Evolutionary conservation across 441 rosid species (phyloP).

Genomic region (Lepidium campestre): DNA sequence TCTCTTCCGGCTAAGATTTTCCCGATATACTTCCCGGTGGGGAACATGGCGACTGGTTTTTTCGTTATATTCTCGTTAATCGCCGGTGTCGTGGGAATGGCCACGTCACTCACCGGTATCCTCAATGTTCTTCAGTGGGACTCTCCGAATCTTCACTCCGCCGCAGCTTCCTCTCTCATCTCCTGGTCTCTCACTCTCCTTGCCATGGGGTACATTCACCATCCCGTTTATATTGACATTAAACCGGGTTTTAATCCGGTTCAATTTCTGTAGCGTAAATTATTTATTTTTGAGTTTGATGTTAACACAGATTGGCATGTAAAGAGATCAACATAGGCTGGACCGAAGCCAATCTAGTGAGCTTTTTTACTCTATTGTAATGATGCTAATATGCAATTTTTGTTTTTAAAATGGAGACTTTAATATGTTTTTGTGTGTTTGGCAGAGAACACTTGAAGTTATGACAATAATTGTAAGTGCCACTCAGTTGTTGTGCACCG

Average conservation of each 20-base stretch:
- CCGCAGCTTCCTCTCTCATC: conserved; percentile 60
- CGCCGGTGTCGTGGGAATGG: conserved; percentile 71
- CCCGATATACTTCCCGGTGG: conserved; percentile 76
- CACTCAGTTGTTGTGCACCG: conserved; percentile 65
- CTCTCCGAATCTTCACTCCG: conserved; percentile 50
- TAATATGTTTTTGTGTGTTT: not conserved
- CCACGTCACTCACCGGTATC: conserved; percentile 64
- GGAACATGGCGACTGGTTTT: conserved; percentile 82
- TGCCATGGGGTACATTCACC: conserved; percentile 63
- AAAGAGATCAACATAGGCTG: conserved; percentile 78
- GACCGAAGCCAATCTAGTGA: conserved; percentile 68
- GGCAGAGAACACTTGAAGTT: conserved; percentile 75
- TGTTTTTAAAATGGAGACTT: too few species aligned
- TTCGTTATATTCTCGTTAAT: conserved; percentile 66
- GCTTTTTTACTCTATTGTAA: conserved; percentile 2
- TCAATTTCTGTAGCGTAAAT: not conserved
- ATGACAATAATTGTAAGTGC: conserved; percentile 55
- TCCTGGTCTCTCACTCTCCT: conserved; percentile 67
- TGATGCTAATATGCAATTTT: too few species aligned
- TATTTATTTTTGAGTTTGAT: too few species aligned
- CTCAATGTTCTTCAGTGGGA: conserved; percentile 43
- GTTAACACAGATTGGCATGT: conserved; percentile 61
- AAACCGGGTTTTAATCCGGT: not conserved
- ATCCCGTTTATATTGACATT: not conserved
- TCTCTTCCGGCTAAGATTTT: conserved; percentile 68